Conservation (phyloP, 495 filamentous ascomycete genomes). For the Tuber borchii region DNA sequence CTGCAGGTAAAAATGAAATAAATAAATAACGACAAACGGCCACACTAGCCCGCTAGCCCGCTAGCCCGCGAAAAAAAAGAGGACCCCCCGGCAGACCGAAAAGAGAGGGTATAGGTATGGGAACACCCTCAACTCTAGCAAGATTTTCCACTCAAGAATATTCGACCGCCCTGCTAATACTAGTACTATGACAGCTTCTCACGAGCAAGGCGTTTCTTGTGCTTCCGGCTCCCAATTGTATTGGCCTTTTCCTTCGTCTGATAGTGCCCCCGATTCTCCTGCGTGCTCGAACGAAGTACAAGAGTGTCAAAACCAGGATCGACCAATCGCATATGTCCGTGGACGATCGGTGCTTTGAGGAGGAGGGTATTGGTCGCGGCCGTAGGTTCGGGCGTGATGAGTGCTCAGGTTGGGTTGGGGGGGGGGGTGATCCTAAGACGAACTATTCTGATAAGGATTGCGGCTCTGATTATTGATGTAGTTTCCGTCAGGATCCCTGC, state of each 20-base stretch:
- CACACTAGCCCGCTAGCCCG: too few species aligned
- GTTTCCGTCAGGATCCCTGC: not conserved
- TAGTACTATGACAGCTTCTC: too few species aligned
- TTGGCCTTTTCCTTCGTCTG: not conserved
- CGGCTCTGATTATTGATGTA: not conserved
- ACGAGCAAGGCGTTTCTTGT: not conserved
- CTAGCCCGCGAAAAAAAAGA: not conserved
- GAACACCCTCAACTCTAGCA: not conserved
- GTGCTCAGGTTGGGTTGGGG: not conserved
- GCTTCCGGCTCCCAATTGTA: not conserved
- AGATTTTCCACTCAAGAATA: not conserved
- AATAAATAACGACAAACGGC: not conserved
- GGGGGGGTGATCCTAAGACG: not conserved
- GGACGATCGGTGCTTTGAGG: accelerated
- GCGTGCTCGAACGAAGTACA: not conserved
- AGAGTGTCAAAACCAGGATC: not conserved
- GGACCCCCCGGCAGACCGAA: not conserved
- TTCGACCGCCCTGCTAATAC: not conserved
- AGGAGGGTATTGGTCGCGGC: not conserved
- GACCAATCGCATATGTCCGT: not conserved
- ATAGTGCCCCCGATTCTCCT: not conserved
- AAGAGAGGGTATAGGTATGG: not conserved
- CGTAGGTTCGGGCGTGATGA: not conserved
- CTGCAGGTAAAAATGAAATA: too few species aligned
- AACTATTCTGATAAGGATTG: not conserved